Evolutionary conservation across 108 stramenopile species (phyloP), one percentile per base, ranked within the genome.

Genomic region (Seminavis robusta): DNA sequence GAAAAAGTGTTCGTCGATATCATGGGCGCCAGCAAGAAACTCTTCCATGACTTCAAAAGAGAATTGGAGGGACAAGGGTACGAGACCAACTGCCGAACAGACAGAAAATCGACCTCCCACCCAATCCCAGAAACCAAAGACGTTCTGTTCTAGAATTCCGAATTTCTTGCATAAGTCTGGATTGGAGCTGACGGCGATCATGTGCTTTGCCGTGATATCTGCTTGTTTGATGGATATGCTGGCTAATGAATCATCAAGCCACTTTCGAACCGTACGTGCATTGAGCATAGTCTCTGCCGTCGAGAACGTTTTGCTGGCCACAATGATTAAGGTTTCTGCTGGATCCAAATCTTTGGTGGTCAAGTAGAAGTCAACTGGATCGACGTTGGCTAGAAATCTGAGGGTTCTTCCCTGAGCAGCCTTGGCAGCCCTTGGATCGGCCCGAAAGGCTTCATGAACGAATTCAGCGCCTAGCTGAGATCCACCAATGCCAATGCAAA

Each of bases 51-150:
- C 69, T 4, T 69, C 69, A 52, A 72, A 88, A 3, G 86, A 88
- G 69, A 94, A 98, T 34, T 95, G 94, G 23, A 99, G 61, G 8
- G 90, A 73, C 13, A 99, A 63, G 0, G 99, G 97, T 2, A 98
- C 59, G 16, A 98, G 52, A 15, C 92, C 92, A 17, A 80, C 87
- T 0, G 90, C 80, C 28, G 82, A 82, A 75, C 79, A 86, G 17
- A 92, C 81, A 27, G 83, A 83, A 73, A 90, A 99, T 13, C 98
- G 76, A 8, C 96, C 97, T 19, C 95, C 95, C 20, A 97, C 94
- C 97, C 97, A 98, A 73, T 97, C 89, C 94, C 94, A 98, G 60
- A 98, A 86, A 15, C 76, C 86, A 80, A 97, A 99, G 31, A 97
- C 76, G 64, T 95, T 90, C 7, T 71, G 44, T 38, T 62, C 37